A percentile compares a stretch with the other conserved stretches of the same genome.
These are phyloP conservation scores for Camellia granthamiana DNA, from an alignment of 148 eudicot species.

Conservation along the genomic window DNA sequence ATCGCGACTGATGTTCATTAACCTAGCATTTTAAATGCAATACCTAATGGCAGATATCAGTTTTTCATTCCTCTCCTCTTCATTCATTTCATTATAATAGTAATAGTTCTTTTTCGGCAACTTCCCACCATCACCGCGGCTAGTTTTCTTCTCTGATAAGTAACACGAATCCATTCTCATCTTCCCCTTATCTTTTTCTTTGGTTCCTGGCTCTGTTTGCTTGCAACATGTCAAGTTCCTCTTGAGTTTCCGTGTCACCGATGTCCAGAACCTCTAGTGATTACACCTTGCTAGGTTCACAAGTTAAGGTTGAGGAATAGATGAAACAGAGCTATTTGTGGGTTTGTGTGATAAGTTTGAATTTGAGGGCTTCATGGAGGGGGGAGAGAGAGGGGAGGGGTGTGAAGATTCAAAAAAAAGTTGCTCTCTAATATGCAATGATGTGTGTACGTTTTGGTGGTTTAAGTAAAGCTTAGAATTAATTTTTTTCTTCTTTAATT, in stretches of 20 bases:
- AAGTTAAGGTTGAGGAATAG: constrained; percentile 6
- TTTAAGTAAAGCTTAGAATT: neutral
- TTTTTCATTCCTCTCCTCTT: constrained; percentile 26
- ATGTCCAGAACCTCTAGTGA: constrained; percentile 22
- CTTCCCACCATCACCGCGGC: neutral
- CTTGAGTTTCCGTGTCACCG: neutral
- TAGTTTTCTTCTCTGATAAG: no score
- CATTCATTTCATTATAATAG: constrained; percentile 21
- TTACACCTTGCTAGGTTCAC: constrained; percentile 17
- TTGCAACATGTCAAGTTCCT: constrained; percentile 20
- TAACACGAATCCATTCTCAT: no score
- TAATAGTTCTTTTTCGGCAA: neutral
- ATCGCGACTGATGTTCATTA: no score
- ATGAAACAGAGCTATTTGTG: neutral
- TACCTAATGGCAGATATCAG: constrained; percentile 23
- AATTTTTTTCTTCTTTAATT: no score
- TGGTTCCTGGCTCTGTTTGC: neutral
- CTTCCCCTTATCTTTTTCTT: no score
- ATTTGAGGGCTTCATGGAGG: neutral
- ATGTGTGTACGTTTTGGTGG: neutral
- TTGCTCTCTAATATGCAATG: neutral
- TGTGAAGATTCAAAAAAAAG: neutral
- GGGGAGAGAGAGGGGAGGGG: no score
- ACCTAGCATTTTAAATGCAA: constrained; percentile 11
- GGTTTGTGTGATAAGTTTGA: neutral